Conservation (phyloP, 305 asterid genomes). For the Solanum hybrid region DNA sequence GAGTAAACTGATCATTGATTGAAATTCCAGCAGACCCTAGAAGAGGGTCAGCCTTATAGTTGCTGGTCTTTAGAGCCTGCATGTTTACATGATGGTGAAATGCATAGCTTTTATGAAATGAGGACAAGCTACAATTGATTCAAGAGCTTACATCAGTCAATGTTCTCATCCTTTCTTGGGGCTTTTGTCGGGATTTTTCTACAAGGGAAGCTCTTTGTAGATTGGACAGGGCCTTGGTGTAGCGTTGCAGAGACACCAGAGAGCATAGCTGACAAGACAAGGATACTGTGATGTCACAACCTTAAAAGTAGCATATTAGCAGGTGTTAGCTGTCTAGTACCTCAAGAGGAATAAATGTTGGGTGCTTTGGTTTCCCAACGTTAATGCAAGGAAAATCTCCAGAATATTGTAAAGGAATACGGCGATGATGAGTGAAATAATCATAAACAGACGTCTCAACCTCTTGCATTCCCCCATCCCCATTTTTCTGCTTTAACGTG, state of each 20-base stretch:
- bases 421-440: conserved; percentile 35
- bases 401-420: conserved; percentile 28
- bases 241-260: conserved; percentile 54
- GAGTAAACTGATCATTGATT: conserved; percentile 37
- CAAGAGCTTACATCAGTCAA: conserved; percentile 33
- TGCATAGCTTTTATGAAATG: not conserved
- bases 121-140: not conserved
- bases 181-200: conserved; percentile 70
- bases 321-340: conserved; percentile 8
- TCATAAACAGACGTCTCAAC: conserved; percentile 46
- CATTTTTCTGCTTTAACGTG: conserved; percentile 24
- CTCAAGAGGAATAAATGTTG: conserved; percentile 57
- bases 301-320: not conserved
- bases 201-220: conserved; percentile 66
- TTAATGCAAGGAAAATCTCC: conserved; percentile 57
- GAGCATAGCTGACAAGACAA: conserved; percentile 34
- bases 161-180: conserved; percentile 47
- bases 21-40: conserved; percentile 44
- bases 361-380: conserved; percentile 58
- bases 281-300: not conserved
- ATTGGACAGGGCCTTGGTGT: conserved; percentile 46
- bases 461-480: conserved; percentile 16
- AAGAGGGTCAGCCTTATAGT: conserved; percentile 48
- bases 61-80: conserved; percentile 50
- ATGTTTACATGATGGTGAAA: not conserved